These are phyloP conservation scores for Skeletonema grethae DNA, from an alignment of 108 stramenopile species.

Conservation along the genomic window DNA sequence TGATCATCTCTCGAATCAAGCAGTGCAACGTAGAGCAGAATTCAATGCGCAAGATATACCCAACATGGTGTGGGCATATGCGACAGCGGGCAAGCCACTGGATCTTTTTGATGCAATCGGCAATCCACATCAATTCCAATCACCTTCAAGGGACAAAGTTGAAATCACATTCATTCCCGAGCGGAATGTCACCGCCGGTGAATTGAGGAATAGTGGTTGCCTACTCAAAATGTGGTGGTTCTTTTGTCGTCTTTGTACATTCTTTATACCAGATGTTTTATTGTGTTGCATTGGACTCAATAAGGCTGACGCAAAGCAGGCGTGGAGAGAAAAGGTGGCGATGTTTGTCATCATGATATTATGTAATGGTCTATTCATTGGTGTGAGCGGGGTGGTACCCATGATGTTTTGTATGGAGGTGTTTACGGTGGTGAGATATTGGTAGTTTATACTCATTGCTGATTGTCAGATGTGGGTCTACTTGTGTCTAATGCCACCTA, in stretches of 20 bases:
- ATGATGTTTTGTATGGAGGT: slow-evolving; percentile 48
- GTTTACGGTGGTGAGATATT: slow-evolving; percentile 47
- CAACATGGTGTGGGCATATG: slow-evolving; percentile 24
- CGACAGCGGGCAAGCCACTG: not conserved
- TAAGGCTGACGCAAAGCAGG: slow-evolving; percentile 45
- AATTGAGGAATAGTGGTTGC: not conserved
- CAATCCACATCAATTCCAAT: no score
- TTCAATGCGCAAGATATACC: slow-evolving; percentile 2
- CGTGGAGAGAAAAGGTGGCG: slow-evolving; percentile 55
- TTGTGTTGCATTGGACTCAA: not conserved
- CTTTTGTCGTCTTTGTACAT: not conserved
- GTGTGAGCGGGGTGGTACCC: slow-evolving; percentile 54
- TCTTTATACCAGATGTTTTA: not conserved
- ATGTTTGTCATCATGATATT: slow-evolving; percentile 10
- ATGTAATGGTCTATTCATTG: slow-evolving; percentile 47
- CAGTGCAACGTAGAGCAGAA: not conserved
- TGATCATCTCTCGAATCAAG: not conserved
- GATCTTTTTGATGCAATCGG: no score
- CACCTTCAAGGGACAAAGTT: not conserved
- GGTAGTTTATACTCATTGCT: slow-evolving; percentile 35
- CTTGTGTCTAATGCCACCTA: slow-evolving; percentile 42
- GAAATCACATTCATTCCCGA: slow-evolving; percentile 1
- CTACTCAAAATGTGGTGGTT: not conserved
- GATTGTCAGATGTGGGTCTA: slow-evolving; percentile 45
- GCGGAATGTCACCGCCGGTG: not conserved